phyloP scores from a whole-genome alignment of 371 early-diverging fungal species.

The Mucor lusitanicus region DNA sequence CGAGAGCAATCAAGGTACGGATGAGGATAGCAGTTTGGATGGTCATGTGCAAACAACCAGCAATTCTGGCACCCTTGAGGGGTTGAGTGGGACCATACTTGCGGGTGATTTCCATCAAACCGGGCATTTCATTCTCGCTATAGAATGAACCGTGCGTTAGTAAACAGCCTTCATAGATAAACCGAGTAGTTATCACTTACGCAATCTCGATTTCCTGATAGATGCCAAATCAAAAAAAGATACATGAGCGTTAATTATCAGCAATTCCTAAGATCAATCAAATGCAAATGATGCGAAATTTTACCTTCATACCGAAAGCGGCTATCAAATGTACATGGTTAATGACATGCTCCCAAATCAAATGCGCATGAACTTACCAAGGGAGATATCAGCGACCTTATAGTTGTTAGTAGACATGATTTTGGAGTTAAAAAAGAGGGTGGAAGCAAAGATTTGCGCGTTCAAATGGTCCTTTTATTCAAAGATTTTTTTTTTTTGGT shows the following conservation, averaged over 20 bases:
- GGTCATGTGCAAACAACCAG: conserved; percentile 99
- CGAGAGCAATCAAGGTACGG: conserved; percentile 94
- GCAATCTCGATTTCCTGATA: conserved; percentile 53
- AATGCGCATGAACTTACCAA: conserved; percentile 60
- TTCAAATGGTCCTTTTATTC: conserved; percentile 3
- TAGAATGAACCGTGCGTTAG: conserved; percentile 43
- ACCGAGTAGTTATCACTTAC: conserved; percentile 9
- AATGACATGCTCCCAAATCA: neutral
- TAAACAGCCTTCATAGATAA: neutral
- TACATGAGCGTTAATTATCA: conserved; percentile 2
- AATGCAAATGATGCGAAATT: neutral
- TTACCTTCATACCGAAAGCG: conserved; percentile 51
- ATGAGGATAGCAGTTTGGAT: conserved; percentile 98
- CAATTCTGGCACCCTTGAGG: conserved; percentile 96
- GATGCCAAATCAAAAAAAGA: neutral
- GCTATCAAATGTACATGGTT: conserved; percentile 17
- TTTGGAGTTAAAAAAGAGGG: conserved; percentile 7
- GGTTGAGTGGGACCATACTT: conserved; percentile 94
- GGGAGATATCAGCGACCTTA: conserved; percentile 88
- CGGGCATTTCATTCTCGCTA: conserved; percentile 99
- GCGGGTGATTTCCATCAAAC: conserved; percentile 90
- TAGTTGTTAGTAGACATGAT: conserved; percentile 32
- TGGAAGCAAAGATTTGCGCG: neutral
- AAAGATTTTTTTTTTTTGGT: conserved; percentile 7
- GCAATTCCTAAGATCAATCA: neutral